Base-by-base conservation (phyloP, 1,284 basidiomycete genomes). In the Uromyces viciae-fabae region DNA sequence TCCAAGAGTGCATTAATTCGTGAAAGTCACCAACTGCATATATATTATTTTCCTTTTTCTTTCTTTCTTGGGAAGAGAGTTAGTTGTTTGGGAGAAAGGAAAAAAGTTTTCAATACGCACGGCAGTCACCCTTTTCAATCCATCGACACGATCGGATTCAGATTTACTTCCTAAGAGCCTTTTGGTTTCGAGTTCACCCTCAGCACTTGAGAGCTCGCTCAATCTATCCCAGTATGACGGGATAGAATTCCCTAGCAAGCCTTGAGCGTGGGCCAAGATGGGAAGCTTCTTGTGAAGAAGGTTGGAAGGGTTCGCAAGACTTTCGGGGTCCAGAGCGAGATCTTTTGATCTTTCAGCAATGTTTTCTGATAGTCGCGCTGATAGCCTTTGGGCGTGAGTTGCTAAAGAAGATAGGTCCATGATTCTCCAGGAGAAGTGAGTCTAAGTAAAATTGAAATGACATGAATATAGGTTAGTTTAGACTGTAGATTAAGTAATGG, bases 81-180 rank as follows among this genome's bases (percentile, higher is more conserved):
- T n/a, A n/a, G n/a, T n/a, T n/a, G n/a, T n/a, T n/a, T n/a, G n/a
- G n/a, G n/a, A n/a, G n/a, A n/a, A n/a, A n/a, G n/a, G n/a, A n/a
- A n/a, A n/a, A n/a, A n/a, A n/a, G n/a, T n/a, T n/a, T n/a, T n/a
- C n/a, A 38, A 33, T 19, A 75, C 79, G 43, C 42, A 95, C 94
- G 62, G 94, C 95, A 82, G 97, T 91, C 79, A 98, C 90, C 83
- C 94, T 89, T 87, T 95, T 95, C 91, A 98, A 92, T 8, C 94
- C 95, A 84, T 97, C 94, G 75, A 96, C 87, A 84, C 94, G 93
- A 85, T 97, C 94, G 79, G 91, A 88, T 84, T 97, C 95, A 79
- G 91, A 91, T 82, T 89, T 92, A 7, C 92, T 93, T 84, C 95
- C 93, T 56, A 98, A 89, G 84, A 97, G 92, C 84, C 90, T 91